Percentiles rank a stretch among this genome's conserved stretches.
Conservation (phyloP, 2,329 filamentous ascomycete genomes). For the Alternaria consortialis region DNA sequence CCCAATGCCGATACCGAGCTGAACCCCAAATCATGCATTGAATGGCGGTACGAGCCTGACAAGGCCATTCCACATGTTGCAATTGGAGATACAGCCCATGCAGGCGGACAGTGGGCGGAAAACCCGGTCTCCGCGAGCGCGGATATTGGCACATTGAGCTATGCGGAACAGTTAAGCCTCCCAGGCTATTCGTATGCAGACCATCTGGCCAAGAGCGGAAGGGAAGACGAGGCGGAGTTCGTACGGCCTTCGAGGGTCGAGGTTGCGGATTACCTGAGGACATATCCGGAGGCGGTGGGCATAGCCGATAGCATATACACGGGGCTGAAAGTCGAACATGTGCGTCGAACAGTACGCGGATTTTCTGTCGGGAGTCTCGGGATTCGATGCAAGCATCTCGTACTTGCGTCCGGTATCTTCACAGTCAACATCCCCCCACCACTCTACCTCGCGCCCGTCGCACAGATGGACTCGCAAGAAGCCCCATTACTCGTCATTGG, state of each 20-base stretch:
- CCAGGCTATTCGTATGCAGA: conserved; percentile 67
- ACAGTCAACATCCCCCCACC: conserved; percentile 63
- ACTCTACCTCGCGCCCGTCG: conserved; percentile 58
- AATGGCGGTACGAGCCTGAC: conserved; percentile 63
- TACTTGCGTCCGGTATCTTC: conserved; percentile 68
- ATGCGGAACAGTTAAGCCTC: conserved; percentile 68
- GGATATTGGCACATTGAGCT: conserved; percentile 68
- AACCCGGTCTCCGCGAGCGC: conserved; percentile 62
- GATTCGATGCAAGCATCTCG: conserved; percentile 64
- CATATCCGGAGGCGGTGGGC: conserved; percentile 63
- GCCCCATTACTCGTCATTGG: conserved; percentile 65
- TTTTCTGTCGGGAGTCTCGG: conserved; percentile 63
- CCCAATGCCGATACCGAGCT: conserved; percentile 68
- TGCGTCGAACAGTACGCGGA: conserved; percentile 57
- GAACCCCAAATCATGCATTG: conserved; percentile 60
- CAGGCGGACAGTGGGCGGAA: conserved; percentile 69
- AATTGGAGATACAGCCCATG: conserved; percentile 60
- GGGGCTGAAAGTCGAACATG: conserved; percentile 52
- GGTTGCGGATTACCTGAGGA: conserved; percentile 64
- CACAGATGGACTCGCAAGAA: conserved; percentile 33
- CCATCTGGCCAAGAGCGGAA: conserved; percentile 57
- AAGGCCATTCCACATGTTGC: conserved; percentile 63
- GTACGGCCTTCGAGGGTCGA: conserved; percentile 64
- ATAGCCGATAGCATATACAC: conserved; percentile 60
- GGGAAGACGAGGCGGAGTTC: conserved; percentile 56